A percentile compares a stretch with the other conserved stretches of the same genome.
These are phyloP conservation scores for Yarrowia bubula DNA, from an alignment of 805 yeast genomes.

Conservation along the genomic window DNA sequence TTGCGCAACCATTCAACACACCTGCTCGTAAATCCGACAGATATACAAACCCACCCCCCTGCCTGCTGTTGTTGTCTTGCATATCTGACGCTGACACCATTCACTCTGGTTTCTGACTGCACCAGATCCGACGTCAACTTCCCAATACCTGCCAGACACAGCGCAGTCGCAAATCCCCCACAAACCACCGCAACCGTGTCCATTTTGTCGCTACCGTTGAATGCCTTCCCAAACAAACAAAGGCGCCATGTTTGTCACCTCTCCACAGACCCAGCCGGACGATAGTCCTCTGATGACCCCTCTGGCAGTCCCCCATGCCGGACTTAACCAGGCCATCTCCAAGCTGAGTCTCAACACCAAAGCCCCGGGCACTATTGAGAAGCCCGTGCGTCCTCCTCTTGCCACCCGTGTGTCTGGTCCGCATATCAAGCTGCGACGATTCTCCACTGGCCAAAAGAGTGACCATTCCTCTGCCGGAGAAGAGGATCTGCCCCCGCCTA, in stretches of 20 bases:
- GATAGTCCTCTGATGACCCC: conserved; percentile 21
- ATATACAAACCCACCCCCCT: conserved; percentile 7
- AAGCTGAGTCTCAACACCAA: conserved; percentile 19
- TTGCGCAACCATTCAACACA: too few species aligned
- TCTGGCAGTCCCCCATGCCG: conserved; percentile 7
- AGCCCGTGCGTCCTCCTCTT: conserved; percentile 20
- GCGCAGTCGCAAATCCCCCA: background rate
- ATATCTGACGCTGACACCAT: conserved; percentile 23
- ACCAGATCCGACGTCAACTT: conserved; percentile 20
- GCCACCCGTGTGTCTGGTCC: conserved; percentile 12
- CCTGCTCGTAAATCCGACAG: background rate
- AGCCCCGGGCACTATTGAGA: conserved; percentile 9
- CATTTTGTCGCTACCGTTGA: background rate
- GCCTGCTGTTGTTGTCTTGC: conserved; percentile 20
- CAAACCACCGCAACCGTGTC: too few species aligned
- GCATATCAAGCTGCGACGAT: conserved; percentile 22
- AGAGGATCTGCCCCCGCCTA: conserved; percentile 44
- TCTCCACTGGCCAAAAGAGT: conserved; percentile 8
- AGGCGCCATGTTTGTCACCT: background rate
- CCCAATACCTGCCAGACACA: background rate
- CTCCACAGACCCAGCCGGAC: conserved; percentile 16
- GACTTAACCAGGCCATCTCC: conserved; percentile 14
- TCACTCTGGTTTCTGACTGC: background rate
- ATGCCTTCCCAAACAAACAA: background rate
- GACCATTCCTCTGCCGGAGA: conserved; percentile 31